Conservation (phyloP, 305 asterid genomes). For the Solanum aculeatissimum region DNA sequence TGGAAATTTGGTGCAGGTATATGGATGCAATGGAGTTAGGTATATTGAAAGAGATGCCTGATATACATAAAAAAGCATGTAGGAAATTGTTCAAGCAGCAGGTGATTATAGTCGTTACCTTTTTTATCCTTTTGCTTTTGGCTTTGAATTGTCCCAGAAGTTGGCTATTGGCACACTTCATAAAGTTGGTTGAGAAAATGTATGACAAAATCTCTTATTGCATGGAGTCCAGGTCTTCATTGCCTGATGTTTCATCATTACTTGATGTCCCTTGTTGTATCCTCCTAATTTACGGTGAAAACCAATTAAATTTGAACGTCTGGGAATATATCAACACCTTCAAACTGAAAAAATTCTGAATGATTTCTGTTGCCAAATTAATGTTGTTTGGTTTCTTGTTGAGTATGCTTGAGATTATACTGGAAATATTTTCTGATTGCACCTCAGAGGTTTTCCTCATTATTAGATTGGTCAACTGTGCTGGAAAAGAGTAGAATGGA, state of each 20-base stretch:
- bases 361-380: not conserved
- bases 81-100: slow-evolving; percentile 61
- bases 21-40: slow-evolving; percentile 70
- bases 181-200: not conserved
- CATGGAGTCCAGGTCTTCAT: not conserved
- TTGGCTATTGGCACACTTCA: not conserved
- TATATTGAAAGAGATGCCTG: slow-evolving; percentile 63
- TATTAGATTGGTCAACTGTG: not conserved
- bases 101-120: slow-evolving; percentile 14
- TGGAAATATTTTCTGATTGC: not conserved
- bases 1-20: slow-evolving; percentile 28
- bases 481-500: not conserved
- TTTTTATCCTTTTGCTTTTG: not conserved
- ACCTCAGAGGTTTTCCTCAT: not conserved
- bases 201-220: not conserved
- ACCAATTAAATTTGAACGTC: not conserved
- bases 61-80: slow-evolving; percentile 57
- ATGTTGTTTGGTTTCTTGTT: not conserved
- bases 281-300: not conserved
- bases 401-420: not conserved
- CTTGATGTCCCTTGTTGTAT: not conserved
- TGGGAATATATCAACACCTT: not conserved
- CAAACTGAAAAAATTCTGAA: not conserved
- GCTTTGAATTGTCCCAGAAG: not conserved
- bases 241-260: not conserved